Percentiles rank a stretch among this genome's conserved stretches.
Evolutionary conservation across 805 yeast species (phyloP).

Genomic region (Wickerhamomyces chaumierensis): DNA sequence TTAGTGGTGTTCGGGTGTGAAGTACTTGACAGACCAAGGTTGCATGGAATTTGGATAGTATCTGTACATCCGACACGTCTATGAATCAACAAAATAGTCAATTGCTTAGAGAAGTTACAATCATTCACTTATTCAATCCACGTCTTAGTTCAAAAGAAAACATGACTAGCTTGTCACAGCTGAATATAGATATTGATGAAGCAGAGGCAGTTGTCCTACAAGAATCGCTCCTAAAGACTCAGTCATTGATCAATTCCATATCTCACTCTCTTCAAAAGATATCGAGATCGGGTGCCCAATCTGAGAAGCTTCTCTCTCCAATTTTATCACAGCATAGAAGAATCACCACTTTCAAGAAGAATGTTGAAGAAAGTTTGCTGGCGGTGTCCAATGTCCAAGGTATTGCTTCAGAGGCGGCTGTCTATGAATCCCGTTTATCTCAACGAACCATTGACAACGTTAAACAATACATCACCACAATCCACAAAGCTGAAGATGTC

Average conservation of each 20-base stretch:
- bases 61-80: too few relatives aligned
- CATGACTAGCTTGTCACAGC: slow-evolving; percentile 6
- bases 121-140: too few relatives aligned
- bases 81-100: too few relatives aligned
- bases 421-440: slow-evolving; percentile 25
- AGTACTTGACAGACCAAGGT: too few relatives aligned
- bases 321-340: slow-evolving; percentile 51
- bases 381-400: slow-evolving; percentile 39
- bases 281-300: slow-evolving; percentile 38
- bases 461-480: slow-evolving; percentile 26
- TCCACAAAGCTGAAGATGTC: slow-evolving; percentile 34
- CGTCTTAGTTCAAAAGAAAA: too few relatives aligned
- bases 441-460: slow-evolving; percentile 20
- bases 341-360: slow-evolving; percentile 41
- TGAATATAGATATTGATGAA: slow-evolving; percentile 50
- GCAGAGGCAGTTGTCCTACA: slow-evolving; percentile 78
- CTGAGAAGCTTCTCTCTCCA: slow-evolving; percentile 61
- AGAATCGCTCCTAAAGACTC: slow-evolving; percentile 54
- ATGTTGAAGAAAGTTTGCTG: slow-evolving; percentile 42
- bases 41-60: too few relatives aligned
- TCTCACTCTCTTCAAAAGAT: slow-evolving; percentile 43
- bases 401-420: slow-evolving; percentile 32
- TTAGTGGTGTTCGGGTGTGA: too few relatives aligned
- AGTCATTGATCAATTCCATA: slow-evolving; percentile 42
- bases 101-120: too few relatives aligned